Percentiles rank a stretch among this genome's conserved stretches.
phyloP scores from a whole-genome alignment of 305 asterid species.

The Fraxinus greggii region DNA sequence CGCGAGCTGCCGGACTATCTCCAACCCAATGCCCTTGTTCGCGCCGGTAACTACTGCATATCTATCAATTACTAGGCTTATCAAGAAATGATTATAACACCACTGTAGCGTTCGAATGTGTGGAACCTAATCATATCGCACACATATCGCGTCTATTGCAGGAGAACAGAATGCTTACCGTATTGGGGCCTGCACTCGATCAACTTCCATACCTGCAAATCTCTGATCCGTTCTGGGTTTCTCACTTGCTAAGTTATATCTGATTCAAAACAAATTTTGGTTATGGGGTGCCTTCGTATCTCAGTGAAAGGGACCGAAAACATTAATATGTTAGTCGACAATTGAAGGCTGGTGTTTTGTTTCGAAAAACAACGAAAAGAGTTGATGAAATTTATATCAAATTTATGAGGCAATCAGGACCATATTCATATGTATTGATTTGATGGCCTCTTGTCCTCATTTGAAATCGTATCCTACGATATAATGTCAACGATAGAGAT shows the following conservation, averaged over 20 bases:
- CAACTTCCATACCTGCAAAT: not conserved
- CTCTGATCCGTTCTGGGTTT: not conserved
- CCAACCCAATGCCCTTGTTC: constrained; percentile 78
- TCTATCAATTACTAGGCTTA: constrained; percentile 28
- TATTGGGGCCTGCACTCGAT: not conserved
- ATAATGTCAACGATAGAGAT: not conserved
- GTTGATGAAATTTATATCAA: too few relatives aligned
- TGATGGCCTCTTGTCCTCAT: not conserved
- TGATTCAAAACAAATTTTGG: not conserved
- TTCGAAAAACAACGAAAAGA: not conserved
- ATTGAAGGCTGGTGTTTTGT: not conserved
- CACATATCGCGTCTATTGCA: not conserved
- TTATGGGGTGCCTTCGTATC: not conserved
- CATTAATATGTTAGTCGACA: not conserved
- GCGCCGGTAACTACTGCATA: constrained; percentile 82
- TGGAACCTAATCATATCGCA: not conserved
- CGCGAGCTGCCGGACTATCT: constrained; percentile 74
- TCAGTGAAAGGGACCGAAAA: not conserved
- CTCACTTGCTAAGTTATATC: not conserved
- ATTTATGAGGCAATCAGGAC: too few relatives aligned
- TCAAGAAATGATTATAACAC: not conserved
- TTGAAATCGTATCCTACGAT: not conserved
- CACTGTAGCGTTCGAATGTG: not conserved
- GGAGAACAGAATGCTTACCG: not conserved
- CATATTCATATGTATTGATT: not conserved